phyloP scores from a whole-genome alignment of 2,329 filamentous ascomycete genomes.

The Plenodomus lindquistii region DNA sequence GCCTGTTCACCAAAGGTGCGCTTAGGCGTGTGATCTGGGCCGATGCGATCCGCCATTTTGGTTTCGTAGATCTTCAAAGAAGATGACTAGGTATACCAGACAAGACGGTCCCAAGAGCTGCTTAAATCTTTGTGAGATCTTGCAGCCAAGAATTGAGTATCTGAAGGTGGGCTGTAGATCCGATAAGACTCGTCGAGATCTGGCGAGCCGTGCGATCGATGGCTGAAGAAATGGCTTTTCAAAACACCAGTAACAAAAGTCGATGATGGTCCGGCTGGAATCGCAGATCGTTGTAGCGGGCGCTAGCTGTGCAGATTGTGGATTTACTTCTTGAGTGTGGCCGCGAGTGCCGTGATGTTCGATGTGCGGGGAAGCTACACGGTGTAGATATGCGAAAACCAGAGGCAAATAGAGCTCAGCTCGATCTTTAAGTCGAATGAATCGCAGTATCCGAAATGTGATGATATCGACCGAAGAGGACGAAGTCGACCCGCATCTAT shows the following conservation, averaged over 20 bases:
- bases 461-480: constrained; percentile 3
- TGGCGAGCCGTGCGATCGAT: constrained; percentile 19
- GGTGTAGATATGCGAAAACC: constrained; percentile 7
- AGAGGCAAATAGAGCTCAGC: constrained; percentile 4
- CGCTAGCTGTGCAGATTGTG: constrained; percentile 8
- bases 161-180: neutral
- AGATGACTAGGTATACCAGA: neutral
- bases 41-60: constrained; percentile 48
- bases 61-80: neutral
- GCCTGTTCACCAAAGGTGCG: constrained; percentile 48
- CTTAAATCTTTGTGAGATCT: constrained; percentile 4
- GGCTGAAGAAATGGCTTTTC: constrained; percentile 19
- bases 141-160: neutral
- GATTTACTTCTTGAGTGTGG: constrained; percentile 18
- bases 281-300: constrained; percentile 5
- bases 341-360: constrained; percentile 7
- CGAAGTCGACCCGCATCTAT: constrained; percentile 7
- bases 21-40: constrained; percentile 47
- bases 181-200: constrained; percentile 18
- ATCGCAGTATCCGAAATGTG: constrained; percentile 3
- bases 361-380: constrained; percentile 27
- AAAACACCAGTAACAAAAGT: constrained; percentile 5
- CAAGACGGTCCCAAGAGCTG: constrained; percentile 3
- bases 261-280: constrained; percentile 1
- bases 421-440: neutral